Percentiles rank a stretch among this genome's conserved stretches.
Evolutionary conservation across 192 early-diverging fungal genomes (phyloP).

Genomic region (Obelidium mucronatum): DNA sequence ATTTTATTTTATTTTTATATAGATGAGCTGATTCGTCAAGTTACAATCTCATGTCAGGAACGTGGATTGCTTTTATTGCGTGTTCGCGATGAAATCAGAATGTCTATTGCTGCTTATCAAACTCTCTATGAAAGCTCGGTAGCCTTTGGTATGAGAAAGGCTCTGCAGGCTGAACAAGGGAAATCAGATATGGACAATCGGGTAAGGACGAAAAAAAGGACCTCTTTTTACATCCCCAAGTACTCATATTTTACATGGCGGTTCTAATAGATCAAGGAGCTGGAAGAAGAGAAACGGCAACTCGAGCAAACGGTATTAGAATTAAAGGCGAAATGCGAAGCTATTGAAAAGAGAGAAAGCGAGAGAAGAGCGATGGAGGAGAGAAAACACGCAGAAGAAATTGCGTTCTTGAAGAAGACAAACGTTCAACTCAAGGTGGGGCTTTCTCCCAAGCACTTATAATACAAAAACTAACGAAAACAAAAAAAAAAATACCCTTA

Average conservation of each 20-base stretch:
- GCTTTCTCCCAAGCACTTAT: not conserved
- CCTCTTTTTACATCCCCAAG: not conserved
- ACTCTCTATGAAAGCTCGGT: constrained; percentile 67
- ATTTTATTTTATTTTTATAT: not conserved
- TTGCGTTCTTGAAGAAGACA: constrained; percentile 72
- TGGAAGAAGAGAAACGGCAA: constrained; percentile 69
- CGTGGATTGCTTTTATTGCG: constrained; percentile 65
- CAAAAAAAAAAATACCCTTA: no score
- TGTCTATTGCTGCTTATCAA: constrained; percentile 73
- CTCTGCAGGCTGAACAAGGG: constrained; percentile 66
- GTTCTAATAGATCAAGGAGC: constrained; percentile 57
- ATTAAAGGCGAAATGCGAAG: constrained; percentile 70
- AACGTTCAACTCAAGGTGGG: constrained; percentile 71
- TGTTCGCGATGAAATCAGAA: constrained; percentile 70
- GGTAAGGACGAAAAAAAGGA: no score
- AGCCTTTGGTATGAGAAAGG: constrained; percentile 73
- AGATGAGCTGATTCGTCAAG: constrained; percentile 74
- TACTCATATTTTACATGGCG: not conserved
- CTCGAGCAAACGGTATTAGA: constrained; percentile 65
- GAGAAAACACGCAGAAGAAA: constrained; percentile 71
- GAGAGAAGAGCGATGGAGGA: constrained; percentile 71
- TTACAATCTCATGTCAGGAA: constrained; percentile 71
- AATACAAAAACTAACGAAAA: constrained; percentile 18
- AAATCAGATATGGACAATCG: constrained; percentile 69
- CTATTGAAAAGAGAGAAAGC: constrained; percentile 68